A percentile compares a stretch with the other conserved stretches of the same genome.
phyloP scores from a whole-genome alignment of 2,329 filamentous ascomycete genomes.

The Diaporthe humulicola region DNA sequence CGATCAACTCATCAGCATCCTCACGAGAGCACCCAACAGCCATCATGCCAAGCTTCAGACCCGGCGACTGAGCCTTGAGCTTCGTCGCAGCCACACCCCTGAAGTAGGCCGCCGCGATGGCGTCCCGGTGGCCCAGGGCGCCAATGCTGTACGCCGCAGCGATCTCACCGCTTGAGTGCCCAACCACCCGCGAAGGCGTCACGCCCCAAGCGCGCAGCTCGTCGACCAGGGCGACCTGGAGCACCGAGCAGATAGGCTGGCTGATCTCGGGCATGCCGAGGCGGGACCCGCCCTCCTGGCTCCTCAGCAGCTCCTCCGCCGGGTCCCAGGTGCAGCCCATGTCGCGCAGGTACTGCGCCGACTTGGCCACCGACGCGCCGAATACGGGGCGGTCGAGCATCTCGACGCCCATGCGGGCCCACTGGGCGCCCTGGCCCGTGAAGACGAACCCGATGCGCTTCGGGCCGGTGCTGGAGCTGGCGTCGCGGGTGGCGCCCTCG shows the following conservation, averaged over 20 bases:
- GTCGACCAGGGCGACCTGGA: slow-evolving; percentile 49
- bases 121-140: slow-evolving; percentile 35
- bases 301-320: slow-evolving; percentile 28
- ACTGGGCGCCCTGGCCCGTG: slow-evolving; percentile 39
- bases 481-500: slow-evolving; percentile 28
- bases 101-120: slow-evolving; percentile 38
- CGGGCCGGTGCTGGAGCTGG: slow-evolving; percentile 19
- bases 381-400: slow-evolving; percentile 43
- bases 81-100: slow-evolving; percentile 31
- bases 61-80: slow-evolving; percentile 30
- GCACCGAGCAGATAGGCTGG: slow-evolving; percentile 50
- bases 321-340: slow-evolving; percentile 38
- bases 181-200: slow-evolving; percentile 45
- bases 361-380: slow-evolving; percentile 33
- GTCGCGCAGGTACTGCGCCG: slow-evolving; percentile 24
- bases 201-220: slow-evolving; percentile 42
- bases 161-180: slow-evolving; percentile 45
- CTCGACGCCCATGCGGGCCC: slow-evolving; percentile 40
- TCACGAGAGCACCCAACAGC: slow-evolving; percentile 32
- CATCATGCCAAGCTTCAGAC: slow-evolving; percentile 36
- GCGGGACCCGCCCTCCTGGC: slow-evolving; percentile 32
- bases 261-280: slow-evolving; percentile 48
- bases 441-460: slow-evolving; percentile 39
- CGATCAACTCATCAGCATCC: slow-evolving; percentile 32
- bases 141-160: slow-evolving; percentile 40